Evolutionary conservation across 2,329 filamentous ascomycete genomes (phyloP).

Genomic region (Fonsecaea pedrosoi): DNA sequence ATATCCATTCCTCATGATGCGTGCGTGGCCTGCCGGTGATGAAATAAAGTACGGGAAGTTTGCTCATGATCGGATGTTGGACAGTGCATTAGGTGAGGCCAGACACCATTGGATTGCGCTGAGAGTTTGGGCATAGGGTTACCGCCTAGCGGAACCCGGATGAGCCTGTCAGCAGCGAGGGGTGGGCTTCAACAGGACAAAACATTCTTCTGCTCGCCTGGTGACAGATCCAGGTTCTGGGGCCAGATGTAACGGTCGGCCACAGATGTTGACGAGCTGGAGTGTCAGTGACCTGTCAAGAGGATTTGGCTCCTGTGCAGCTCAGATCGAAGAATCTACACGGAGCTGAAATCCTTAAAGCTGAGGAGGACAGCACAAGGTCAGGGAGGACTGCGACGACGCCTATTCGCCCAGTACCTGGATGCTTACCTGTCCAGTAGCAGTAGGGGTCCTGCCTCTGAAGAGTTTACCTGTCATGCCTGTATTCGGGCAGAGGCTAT

Average conservation of each 20-base stretch:
- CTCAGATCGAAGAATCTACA: constrained; percentile 15
- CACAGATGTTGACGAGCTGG: not conserved
- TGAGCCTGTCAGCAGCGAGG: constrained; percentile 19
- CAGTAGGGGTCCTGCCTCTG: too few species aligned
- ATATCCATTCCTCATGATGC: constrained; percentile 22
- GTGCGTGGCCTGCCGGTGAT: constrained; percentile 9
- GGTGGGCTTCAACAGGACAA: not conserved
- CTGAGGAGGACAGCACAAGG: constrained; percentile 8
- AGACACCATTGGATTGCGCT: constrained; percentile 16
- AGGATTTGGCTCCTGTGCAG: constrained; percentile 13
- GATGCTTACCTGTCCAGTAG: not conserved
- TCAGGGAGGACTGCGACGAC: not conserved
- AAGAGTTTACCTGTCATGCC: not conserved
- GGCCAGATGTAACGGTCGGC: constrained; percentile 10
- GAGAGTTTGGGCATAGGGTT: constrained; percentile 5
- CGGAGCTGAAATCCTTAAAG: constrained; percentile 15
- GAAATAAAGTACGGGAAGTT: constrained; percentile 11
- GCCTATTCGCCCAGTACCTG: constrained; percentile 12
- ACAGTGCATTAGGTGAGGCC: constrained; percentile 16
- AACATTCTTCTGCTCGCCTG: not conserved
- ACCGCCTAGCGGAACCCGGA: constrained; percentile 11
- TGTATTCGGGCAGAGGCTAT: not conserved
- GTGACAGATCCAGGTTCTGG: not conserved
- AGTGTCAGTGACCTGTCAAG: not conserved
- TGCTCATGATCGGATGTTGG: constrained; percentile 12